phyloP scores from a whole-genome alignment of 495 filamentous ascomycete genomes.

The Rusavskia elegans region DNA sequence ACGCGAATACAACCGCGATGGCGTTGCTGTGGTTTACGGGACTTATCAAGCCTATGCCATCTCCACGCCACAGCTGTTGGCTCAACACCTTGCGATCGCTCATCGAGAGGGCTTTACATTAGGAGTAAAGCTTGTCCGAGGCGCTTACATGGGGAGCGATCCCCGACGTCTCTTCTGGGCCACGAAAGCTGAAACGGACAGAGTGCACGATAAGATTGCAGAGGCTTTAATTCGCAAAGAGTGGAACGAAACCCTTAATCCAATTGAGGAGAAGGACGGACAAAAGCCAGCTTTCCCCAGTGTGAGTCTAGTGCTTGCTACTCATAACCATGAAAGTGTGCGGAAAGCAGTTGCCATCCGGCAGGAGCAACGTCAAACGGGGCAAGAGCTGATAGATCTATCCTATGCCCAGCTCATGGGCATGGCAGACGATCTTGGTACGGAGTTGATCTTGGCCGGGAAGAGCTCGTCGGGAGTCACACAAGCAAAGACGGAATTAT shows the following conservation, averaged over 20 bases:
- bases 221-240: slow-evolving; percentile 38
- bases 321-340: slow-evolving; percentile 82
- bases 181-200: slow-evolving; percentile 68
- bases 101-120: slow-evolving; percentile 55
- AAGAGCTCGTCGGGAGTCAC: slow-evolving; percentile 8
- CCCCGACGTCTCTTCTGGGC: slow-evolving; percentile 63
- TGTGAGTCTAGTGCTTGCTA: slow-evolving; percentile 63
- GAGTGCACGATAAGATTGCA: slow-evolving; percentile 44
- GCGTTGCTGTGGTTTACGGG: slow-evolving; percentile 49
- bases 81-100: slow-evolving; percentile 49
- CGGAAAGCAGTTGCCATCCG: slow-evolving; percentile 47
- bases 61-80: slow-evolving; percentile 46
- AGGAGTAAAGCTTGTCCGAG: slow-evolving; percentile 83
- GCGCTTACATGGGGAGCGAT: slow-evolving; percentile 75
- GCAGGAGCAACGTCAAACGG: slow-evolving; percentile 28
- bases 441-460: slow-evolving; percentile 51
- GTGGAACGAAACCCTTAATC: slow-evolving; percentile 35
- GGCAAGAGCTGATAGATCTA: slow-evolving; percentile 37
- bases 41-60: slow-evolving; percentile 82
- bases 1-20: slow-evolving; percentile 54
- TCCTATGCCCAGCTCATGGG: slow-evolving; percentile 86
- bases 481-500: slow-evolving; percentile 21
- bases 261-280: slow-evolving; percentile 14
- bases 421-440: slow-evolving; percentile 92
- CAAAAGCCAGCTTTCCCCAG: slow-evolving; percentile 35